Conservation (phyloP, 2,329 filamentous ascomycete species). For the Aureobasidium sp. region DNA sequence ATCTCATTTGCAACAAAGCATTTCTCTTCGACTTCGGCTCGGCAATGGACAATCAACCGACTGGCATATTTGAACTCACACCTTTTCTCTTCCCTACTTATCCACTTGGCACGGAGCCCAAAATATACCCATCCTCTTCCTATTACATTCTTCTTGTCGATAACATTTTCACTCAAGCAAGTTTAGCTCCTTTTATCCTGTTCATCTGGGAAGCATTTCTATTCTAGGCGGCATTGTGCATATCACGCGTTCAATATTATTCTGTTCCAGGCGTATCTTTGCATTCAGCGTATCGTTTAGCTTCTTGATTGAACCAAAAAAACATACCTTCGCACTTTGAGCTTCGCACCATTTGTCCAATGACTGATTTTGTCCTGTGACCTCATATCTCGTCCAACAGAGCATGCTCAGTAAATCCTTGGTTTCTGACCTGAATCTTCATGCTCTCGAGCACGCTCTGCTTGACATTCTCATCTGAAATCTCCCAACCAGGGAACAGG, state of each 20-base stretch:
- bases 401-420: constrained; percentile 18
- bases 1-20: neutral
- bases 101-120: neutral
- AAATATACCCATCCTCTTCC: neutral
- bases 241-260: neutral
- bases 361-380: no score
- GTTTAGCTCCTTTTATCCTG: neutral
- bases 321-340: no score
- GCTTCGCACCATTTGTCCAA: no score
- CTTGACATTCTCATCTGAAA: constrained; percentile 50
- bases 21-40: neutral
- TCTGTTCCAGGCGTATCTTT: neutral
- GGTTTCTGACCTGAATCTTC: constrained; percentile 55
- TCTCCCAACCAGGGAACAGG: constrained; percentile 55
- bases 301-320: neutral
- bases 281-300: neutral
- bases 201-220: neutral
- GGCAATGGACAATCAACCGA: neutral
- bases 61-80: neutral
- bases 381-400: constrained; percentile 14
- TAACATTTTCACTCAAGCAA: neutral
- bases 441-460: constrained; percentile 63
- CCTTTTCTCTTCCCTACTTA: neutral
- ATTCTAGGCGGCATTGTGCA: neutral
- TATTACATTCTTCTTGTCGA: neutral